Base-by-base conservation (phyloP, 2,329 filamentous ascomycete species). In the Chaetomium sp. region DNA sequence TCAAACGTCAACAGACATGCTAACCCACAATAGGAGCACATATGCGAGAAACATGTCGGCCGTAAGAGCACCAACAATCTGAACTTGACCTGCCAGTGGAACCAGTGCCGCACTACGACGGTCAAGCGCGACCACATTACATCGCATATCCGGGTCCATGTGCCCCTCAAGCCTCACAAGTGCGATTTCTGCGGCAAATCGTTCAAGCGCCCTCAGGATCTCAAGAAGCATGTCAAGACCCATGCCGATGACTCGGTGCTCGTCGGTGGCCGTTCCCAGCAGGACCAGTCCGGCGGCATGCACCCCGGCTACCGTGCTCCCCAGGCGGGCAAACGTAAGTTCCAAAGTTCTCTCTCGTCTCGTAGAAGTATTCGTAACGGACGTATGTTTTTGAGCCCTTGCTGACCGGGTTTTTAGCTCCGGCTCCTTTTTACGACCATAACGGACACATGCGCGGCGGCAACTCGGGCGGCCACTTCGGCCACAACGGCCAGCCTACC, bases 141-240 rank as follows among this genome's bases (percentile, higher is more conserved):
- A 50, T 97, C 94, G 50, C 94, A 99, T 74, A 96, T 99, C 66
- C 89, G 94, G 62, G 94, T 97, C 53, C 94, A 99, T 71, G 92
- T 99, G n/a, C 94, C 94, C 1, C 79, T 99, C 59, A 99, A 99
- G 80, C 94, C 94, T 64, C 94, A 99, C 78, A 97, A 96, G 75
- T 99, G 94, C 73, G 91, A 96, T 70, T 95, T 96, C 75, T 99
- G 94, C 70, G 90, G 90, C 70, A 99, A 99, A 79, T 91, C 91
- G 1, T 99, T 99, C 81, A 99, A 99, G 83, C 88, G 94, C 37
- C 94, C 94, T 2, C 94, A 99, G 76, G 94, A 99, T 77, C 73
- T 99, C 67, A 97, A 99, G 84, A 99, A 99, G 79, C 94, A 99
- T 71, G 91, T 97, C 73, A 99, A 97, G 85, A 97, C 92, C 4